phyloP scores from a whole-genome alignment of 179 eudicot species.

The Actinidia chinensis region DNA sequence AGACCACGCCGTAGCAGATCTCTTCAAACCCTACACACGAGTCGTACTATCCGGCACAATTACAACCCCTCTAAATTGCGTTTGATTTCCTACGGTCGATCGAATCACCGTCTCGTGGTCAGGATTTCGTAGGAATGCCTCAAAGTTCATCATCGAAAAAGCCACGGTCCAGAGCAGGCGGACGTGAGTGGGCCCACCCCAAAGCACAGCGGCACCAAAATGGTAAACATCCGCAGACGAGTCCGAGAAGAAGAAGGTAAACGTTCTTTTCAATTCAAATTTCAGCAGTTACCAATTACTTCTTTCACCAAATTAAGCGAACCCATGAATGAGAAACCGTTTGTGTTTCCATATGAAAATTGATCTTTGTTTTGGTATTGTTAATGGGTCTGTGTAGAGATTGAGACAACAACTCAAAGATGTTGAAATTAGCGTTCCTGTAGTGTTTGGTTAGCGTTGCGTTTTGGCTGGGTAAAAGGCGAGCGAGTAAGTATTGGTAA shows the following conservation, averaged over 20 bases:
- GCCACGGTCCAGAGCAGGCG: slow-evolving; percentile 29
- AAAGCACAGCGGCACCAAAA: slow-evolving; percentile 38
- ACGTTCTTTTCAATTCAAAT: neutral
- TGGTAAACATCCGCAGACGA: slow-evolving; percentile 46
- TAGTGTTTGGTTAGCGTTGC: slow-evolving; percentile 81
- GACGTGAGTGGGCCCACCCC: slow-evolving; percentile 33
- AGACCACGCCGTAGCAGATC: slow-evolving; percentile 9
- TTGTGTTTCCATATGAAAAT: neutral
- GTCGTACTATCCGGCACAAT: neutral
- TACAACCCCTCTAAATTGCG: neutral
- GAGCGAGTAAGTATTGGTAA: slow-evolving; percentile 60
- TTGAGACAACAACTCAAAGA: slow-evolving; percentile 51
- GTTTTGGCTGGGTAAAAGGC: slow-evolving; percentile 98
- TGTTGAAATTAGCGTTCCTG: slow-evolving; percentile 68
- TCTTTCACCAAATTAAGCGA: neutral
- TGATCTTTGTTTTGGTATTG: slow-evolving; percentile 5
- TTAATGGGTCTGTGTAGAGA: slow-evolving; percentile 33
- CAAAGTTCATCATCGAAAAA: slow-evolving; percentile 26
- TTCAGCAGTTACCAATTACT: neutral
- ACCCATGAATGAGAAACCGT: neutral
- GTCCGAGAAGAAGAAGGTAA: slow-evolving; percentile 40
- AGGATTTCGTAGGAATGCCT: slow-evolving; percentile 20
- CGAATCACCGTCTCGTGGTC: neutral
- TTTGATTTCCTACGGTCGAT: neutral
- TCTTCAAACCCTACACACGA: slow-evolving; percentile 9